Base-by-base conservation (phyloP, 2,329 filamentous ascomycete genomes). In the Lomentospora prolificans region DNA sequence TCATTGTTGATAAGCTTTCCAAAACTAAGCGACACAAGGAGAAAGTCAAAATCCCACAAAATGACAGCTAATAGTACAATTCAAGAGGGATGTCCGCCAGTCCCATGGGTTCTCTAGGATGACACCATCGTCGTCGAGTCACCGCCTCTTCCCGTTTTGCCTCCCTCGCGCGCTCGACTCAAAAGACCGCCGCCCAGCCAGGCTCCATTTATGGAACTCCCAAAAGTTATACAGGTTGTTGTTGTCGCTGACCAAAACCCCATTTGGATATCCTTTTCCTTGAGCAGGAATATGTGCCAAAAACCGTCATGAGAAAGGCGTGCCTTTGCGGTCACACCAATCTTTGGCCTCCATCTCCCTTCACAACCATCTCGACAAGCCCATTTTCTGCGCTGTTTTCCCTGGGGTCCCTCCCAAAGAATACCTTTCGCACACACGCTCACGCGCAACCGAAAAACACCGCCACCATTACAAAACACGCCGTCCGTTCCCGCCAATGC, bases 371-470 rank as follows among this genome's bases (percentile, higher is more conserved):
- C 33, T 39, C 33, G 6, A 4, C 33, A n/a, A 39, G 33, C 41
- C 14, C 41, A n/a, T 22, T 46, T 46, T 17, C 41, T 46, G 14
- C 19, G 14, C 41, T 46, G 9, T n/a, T 17, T n/a, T 46, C 41
- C 41, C n/a, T n/a, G 41, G 41, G 41, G 12, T 39, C 33, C 33
- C 12, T 39, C 17, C 33, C 33, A n/a, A 39, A 12, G 33, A 39
- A 39, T 39, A 58, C 60, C 56, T 60, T 61, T n/a, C n/a, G n/a
- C 63, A 63, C 61, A 60, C 58, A 61, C 60, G 61, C 61, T n/a
- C n/a, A n/a, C n/a, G n/a, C n/a, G n/a, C n/a, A n/a, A n/a, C n/a
- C n/a, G n/a, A 52, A 48, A 41, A 48, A 56, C 55, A 46, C 36
- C 52, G 46, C 52, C 33, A 28, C 55, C 39, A 39, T 22, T 41